phyloP scores from a whole-genome alignment of 768 basidiomycete genomes.

The Hebeloma cylindrosporum region DNA sequence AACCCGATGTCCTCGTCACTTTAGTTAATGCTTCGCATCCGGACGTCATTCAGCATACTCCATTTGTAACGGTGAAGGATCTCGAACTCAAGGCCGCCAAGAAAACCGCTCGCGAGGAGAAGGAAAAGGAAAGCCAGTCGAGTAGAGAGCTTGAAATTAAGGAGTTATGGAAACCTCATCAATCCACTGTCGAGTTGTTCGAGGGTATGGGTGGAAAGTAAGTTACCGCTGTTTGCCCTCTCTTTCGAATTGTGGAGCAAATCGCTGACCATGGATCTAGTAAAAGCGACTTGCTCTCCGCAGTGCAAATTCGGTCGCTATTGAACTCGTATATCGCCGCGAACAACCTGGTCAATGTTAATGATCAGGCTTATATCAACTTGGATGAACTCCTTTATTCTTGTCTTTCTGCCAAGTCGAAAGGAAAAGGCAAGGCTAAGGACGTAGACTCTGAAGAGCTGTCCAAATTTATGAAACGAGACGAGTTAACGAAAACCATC shows the following conservation, averaged over 20 bases:
- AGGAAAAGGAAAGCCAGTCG: conserved; percentile 44
- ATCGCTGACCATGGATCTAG: conserved; percentile 32
- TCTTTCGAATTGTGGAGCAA: not conserved
- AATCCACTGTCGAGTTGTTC: conserved; percentile 57
- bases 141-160: conserved; percentile 55
- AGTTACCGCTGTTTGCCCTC: conserved; percentile 22
- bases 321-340: conserved; percentile 64
- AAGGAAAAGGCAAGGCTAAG: conserved; percentile 33
- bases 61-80: conserved; percentile 63
- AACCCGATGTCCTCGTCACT: conserved; percentile 55
- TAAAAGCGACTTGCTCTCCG: conserved; percentile 52
- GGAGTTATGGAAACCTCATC: conserved; percentile 79
- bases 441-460: conserved; percentile 13
- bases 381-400: conserved; percentile 50
- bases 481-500: conserved; percentile 57
- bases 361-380: conserved; percentile 69
- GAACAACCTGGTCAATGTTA: conserved; percentile 61
- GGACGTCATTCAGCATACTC: conserved; percentile 49
- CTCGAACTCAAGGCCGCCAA: conserved; percentile 63
- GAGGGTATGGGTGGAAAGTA: conserved; percentile 63
- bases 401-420: conserved; percentile 37
- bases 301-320: conserved; percentile 51
- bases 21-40: conserved; percentile 58
- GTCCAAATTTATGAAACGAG: conserved; percentile 63
- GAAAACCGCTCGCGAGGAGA: conserved; percentile 54